These are phyloP conservation scores for Asparagopsis taxiformis DNA, from an alignment of 31 red algal genomes.

Conservation along the genomic window DNA sequence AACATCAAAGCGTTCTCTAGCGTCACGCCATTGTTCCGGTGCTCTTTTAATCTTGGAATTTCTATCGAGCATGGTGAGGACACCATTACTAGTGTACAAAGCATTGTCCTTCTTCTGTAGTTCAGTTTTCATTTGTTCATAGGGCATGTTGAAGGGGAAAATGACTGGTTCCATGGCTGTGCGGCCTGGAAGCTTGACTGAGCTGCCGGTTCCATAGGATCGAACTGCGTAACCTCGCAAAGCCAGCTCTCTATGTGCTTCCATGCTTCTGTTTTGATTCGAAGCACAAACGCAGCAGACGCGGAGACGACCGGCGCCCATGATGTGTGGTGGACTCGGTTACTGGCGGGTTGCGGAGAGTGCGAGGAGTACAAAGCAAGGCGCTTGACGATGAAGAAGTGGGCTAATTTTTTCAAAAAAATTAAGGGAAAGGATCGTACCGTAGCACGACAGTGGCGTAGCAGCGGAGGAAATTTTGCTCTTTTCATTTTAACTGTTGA, in stretches of 20 bases:
- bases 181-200: conserved; percentile 76
- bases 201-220: conserved; percentile 80
- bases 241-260: conserved; percentile 66
- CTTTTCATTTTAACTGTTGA: neutral
- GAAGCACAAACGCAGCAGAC: conserved; percentile 83
- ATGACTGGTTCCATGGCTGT: conserved; percentile 61
- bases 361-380: too few relatives aligned
- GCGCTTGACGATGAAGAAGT: too few relatives aligned
- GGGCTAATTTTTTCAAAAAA: too few relatives aligned
- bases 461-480: neutral
- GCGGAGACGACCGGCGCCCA: conserved; percentile 28
- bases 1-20: conserved; percentile 68
- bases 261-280: conserved; percentile 88
- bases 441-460: too few relatives aligned
- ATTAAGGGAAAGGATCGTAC: too few relatives aligned
- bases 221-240: conserved; percentile 69
- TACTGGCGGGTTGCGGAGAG: too few relatives aligned
- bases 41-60: conserved; percentile 80
- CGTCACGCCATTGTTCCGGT: conserved; percentile 80
- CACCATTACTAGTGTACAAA: conserved; percentile 57
- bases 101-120: conserved; percentile 58
- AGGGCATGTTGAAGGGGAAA: conserved; percentile 78
- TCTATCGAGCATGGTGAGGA: conserved; percentile 83
- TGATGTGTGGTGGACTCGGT: too few relatives aligned
- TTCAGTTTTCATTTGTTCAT: conserved; percentile 72